Evolutionary conservation across 441 rosid genomes (phyloP).

Genomic region (Syzygium malaccense): DNA sequence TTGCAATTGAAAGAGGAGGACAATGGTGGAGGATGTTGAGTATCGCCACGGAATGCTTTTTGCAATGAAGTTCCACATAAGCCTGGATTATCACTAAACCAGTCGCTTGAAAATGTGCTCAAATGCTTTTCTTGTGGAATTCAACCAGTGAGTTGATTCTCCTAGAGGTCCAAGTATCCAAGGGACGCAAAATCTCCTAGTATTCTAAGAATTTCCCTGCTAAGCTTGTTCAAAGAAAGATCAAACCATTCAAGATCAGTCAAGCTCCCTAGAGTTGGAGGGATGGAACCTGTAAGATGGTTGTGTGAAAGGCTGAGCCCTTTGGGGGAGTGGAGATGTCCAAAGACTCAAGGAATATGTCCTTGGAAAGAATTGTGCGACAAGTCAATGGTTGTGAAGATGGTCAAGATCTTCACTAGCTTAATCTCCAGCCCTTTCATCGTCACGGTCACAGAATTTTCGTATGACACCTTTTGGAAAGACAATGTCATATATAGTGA

Average conservation of each 20-base stretch:
- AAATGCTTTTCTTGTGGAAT: rapidly evolving
- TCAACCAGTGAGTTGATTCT: rapidly evolving
- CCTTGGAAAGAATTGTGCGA: neutral
- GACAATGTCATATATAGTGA: rapidly evolving
- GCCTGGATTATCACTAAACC: rapidly evolving
- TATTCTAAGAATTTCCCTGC: rapidly evolving
- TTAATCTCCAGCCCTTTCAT: rapidly evolving
- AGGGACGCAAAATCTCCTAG: rapidly evolving
- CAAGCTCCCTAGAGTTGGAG: neutral
- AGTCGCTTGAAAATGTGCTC: rapidly evolving
- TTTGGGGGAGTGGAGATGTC: rapidly evolving
- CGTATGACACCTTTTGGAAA: rapidly evolving
- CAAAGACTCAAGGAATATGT: neutral
- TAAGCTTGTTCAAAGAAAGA: neutral
- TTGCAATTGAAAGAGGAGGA: neutral
- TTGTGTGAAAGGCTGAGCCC: neutral
- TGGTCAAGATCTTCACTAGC: neutral
- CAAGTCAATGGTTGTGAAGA: neutral
- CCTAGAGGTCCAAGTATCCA: neutral
- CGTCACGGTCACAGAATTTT: neutral
- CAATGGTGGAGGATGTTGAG: rapidly evolving
- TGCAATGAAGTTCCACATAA: neutral
- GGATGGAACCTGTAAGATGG: neutral
- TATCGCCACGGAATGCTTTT: neutral
- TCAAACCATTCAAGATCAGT: rapidly evolving